Conservation (phyloP, 192 early-diverging fungal genomes). For the Lunasporangiospora selenospora region DNA sequence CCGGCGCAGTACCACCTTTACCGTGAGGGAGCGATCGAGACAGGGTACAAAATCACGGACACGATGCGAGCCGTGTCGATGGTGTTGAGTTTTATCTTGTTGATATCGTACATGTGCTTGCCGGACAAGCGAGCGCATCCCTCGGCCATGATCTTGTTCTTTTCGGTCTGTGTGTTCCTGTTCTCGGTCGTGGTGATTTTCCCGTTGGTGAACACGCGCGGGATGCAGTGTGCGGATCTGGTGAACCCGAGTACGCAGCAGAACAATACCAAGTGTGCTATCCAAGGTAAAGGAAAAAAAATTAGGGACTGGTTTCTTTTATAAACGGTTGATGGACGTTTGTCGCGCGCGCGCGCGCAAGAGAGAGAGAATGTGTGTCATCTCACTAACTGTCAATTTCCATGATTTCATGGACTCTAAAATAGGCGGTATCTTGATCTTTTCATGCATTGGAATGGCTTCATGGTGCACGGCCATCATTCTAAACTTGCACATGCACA, state of each 20-base stretch:
- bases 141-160: slow-evolving; percentile 54
- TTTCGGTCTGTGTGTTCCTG: slow-evolving; percentile 54
- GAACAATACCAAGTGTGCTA: slow-evolving; percentile 54
- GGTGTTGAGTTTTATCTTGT: slow-evolving; percentile 43
- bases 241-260: slow-evolving; percentile 51
- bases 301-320: no score
- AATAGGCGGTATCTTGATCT: slow-evolving; percentile 54
- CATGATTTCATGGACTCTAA: no score
- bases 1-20: slow-evolving; percentile 58
- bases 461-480: slow-evolving; percentile 58
- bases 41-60: slow-evolving; percentile 52
- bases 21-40: slow-evolving; percentile 36
- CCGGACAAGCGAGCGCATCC: slow-evolving; percentile 58
- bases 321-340: not conserved
- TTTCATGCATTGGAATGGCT: slow-evolving; percentile 48
- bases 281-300: slow-evolving; percentile 47
- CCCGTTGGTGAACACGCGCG: slow-evolving; percentile 48
- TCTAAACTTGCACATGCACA: slow-evolving; percentile 58
- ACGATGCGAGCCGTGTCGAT: slow-evolving; percentile 52
- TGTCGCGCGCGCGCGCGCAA: no score
- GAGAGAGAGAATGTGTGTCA: no score
- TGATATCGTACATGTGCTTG: slow-evolving; percentile 54
- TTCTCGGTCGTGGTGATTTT: slow-evolving; percentile 56
- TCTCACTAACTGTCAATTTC: not conserved
- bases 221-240: slow-evolving; percentile 50